Conservation (phyloP, 345 rosid species). For the Ailanthus altissimus region DNA sequence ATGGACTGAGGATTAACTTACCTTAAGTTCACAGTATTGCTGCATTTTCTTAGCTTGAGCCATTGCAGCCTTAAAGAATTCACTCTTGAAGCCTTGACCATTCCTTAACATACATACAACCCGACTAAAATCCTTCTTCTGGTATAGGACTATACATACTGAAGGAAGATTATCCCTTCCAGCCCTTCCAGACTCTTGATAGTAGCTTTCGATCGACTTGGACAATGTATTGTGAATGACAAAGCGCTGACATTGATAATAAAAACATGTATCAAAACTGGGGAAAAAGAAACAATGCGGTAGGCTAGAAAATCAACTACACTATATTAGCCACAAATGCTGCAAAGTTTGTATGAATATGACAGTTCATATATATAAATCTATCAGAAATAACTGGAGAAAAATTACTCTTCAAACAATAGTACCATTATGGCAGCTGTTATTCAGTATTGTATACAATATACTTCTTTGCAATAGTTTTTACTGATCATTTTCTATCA, state of each 20-base stretch:
- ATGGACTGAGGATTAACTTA: conserved; percentile 15
- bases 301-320: not conserved
- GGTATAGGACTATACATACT: conserved; percentile 69
- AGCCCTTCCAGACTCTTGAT: conserved; percentile 96
- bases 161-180: conserved; percentile 78
- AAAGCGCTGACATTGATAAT: conserved; percentile 54
- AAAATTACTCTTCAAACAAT: not conserved
- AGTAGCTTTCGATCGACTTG: conserved; percentile 91
- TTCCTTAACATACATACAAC: conserved; percentile 86
- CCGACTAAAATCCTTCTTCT: conserved; percentile 93
- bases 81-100: conserved; percentile 67
- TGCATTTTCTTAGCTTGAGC: conserved; percentile 91
- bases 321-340: not conserved
- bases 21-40: conserved; percentile 87
- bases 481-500: not conserved
- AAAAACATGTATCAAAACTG: not conserved
- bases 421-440: not conserved
- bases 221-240: conserved; percentile 89
- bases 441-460: not conserved
- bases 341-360: not conserved
- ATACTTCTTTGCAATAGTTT: not conserved
- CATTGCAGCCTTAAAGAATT: conserved; percentile 74
- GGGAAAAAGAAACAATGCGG: not conserved
- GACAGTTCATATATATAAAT: not conserved
- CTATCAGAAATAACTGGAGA: not conserved